Evolutionary conservation across 2,329 filamentous ascomycete genomes (phyloP).

Genomic region (Calonectria multiphialidica): DNA sequence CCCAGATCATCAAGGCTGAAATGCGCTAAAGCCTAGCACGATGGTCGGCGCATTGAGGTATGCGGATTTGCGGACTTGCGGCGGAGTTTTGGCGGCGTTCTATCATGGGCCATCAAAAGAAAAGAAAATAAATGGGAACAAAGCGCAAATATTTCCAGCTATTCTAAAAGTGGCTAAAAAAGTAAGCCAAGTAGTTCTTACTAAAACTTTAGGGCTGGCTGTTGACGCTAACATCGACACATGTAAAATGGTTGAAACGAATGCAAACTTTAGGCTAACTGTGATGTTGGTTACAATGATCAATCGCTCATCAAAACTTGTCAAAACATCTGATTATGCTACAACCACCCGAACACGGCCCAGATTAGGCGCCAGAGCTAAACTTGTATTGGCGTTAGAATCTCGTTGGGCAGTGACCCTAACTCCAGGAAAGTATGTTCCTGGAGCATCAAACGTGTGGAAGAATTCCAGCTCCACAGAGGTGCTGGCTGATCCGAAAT

Average conservation of each 20-base stretch:
- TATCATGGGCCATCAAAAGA: not conserved
- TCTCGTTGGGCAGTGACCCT: conserved; percentile 24
- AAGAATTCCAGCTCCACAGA: not conserved
- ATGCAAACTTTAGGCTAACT: too few species aligned
- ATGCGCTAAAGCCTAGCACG: not conserved
- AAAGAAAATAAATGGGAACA: not conserved
- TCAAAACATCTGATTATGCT: not conserved
- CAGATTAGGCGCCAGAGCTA: conserved; percentile 16
- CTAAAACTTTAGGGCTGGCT: too few species aligned
- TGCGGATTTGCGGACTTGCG: not conserved
- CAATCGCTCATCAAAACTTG: too few species aligned
- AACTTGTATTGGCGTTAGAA: not conserved
- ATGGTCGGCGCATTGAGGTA: too few species aligned
- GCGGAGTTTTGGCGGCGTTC: not conserved
- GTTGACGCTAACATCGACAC: too few species aligned
- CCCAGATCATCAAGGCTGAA: not conserved
- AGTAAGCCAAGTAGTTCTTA: too few species aligned
- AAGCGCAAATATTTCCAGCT: too few species aligned
- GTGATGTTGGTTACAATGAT: too few species aligned
- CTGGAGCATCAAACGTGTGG: conserved; percentile 13
- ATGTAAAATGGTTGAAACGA: too few species aligned
- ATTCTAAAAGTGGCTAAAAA: too few species aligned
- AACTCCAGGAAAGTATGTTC: conserved; percentile 17
- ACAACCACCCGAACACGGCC: conserved; percentile 21
- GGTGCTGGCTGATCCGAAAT: not conserved